Evolutionary conservation across 2,329 filamentous ascomycete species (phyloP).

Genomic region (Akanthomyces uredinophilus): DNA sequence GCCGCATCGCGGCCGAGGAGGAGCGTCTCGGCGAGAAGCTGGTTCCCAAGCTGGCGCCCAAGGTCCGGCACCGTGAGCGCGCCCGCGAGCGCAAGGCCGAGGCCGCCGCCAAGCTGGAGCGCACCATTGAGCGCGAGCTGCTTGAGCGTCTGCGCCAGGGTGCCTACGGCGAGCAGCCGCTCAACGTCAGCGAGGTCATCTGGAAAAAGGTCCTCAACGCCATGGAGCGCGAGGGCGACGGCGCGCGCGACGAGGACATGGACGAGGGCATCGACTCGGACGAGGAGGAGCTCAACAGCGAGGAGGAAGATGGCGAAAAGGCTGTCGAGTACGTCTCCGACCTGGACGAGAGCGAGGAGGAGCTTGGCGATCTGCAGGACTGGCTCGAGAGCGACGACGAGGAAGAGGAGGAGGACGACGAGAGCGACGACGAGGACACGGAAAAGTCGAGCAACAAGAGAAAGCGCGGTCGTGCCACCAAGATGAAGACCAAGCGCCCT

Average conservation of each 20-base stretch:
- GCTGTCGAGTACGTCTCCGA: slow-evolving; percentile 92
- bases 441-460: slow-evolving; percentile 52
- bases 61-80: slow-evolving; percentile 72
- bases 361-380: slow-evolving; percentile 78
- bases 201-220: slow-evolving; percentile 96
- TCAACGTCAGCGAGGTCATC: slow-evolving; percentile 91
- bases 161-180: slow-evolving; percentile 86
- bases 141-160: slow-evolving; percentile 87
- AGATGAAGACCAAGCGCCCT: slow-evolving; percentile 40
- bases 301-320: slow-evolving; percentile 65
- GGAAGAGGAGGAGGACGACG: slow-evolving; percentile 54
- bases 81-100: slow-evolving; percentile 73
- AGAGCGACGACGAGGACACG: slow-evolving; percentile 52
- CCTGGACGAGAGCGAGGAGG: slow-evolving; percentile 76
- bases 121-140: slow-evolving; percentile 90
- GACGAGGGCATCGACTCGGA: slow-evolving; percentile 82
- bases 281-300: slow-evolving; percentile 63
- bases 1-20: slow-evolving; percentile 80
- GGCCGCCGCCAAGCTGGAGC: slow-evolving; percentile 86
- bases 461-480: slow-evolving; percentile 45
- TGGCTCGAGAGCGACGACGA: slow-evolving; percentile 74
- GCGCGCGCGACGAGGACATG: slow-evolving; percentile 75
- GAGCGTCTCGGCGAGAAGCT: slow-evolving; percentile 82
- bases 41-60: slow-evolving; percentile 85
- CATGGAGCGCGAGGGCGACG: slow-evolving; percentile 82